Evolutionary conservation across 108 stramenopile genomes (phyloP), one percentile per base, ranked within the genome.

Genomic region (Asterionellopsis glacialis): DNA sequence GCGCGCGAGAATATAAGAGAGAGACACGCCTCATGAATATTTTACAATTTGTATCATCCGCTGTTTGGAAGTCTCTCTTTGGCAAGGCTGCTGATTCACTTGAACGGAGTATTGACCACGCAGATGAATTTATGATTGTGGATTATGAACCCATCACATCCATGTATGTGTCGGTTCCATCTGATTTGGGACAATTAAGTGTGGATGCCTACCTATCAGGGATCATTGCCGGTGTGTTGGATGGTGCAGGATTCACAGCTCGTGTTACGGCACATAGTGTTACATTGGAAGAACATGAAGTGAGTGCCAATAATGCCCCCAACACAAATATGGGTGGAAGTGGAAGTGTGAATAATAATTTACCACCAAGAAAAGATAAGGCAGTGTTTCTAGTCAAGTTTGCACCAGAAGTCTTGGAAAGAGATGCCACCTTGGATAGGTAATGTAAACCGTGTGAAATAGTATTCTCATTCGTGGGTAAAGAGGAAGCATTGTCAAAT

Each of bases 61-160:
- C 73, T n/a, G 84, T 92, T 9, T 98, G 97, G 97, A 96, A 91
- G 64, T 73, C 82, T 25, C 70, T 98, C 12, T 98, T 98, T 67
- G 91, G 91, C 22, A 96, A 95, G 65, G 78, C 84, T 14, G 97
- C 97, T 3, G 97, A 98, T 57, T 94, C 91, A 4, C 74, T 98
- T 48, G 96, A 98, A 74, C 73, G 90, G 33, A 88, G 85, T 57
- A 92, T 94, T 22, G 96, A 98, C 50, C 88, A 96, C 64, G 93
- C 91, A 0, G 91, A 96, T 66, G 97, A 98, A 70, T 91, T 82
- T 75, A 96, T 96, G 95, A 96, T 96, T 65, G 80, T 94, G 41
- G 95, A 96, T 56, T 77, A 85, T 41, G 83, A 87, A 49, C 93
- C 96, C n/a, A 73, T 95, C 14, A 91, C 96, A 15, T 90, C 85